Conservation (phyloP, 2,329 filamentous ascomycete genomes). For the Didymosphaeria variabile region DNA sequence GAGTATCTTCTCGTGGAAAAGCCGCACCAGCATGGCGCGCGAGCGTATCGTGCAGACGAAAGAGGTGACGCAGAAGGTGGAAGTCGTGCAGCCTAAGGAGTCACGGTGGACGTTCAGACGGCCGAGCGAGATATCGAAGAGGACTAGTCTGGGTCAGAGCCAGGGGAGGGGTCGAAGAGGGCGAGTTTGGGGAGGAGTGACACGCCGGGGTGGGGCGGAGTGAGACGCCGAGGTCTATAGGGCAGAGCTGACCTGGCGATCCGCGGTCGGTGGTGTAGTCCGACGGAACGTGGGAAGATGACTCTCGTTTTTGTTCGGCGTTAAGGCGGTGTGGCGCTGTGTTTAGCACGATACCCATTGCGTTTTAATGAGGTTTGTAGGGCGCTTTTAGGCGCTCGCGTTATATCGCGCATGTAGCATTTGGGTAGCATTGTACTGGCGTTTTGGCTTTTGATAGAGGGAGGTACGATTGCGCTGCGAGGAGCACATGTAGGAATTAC, state of each 20-base stretch:
- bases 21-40: slow-evolving; percentile 12
- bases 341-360: slow-evolving; percentile 2
- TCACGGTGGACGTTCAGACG: slow-evolving; percentile 16
- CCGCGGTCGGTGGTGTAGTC: too few species aligned
- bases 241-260: background rate
- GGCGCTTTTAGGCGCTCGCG: background rate
- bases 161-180: background rate
- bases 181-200: background rate
- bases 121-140: slow-evolving; percentile 1
- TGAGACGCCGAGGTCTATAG: background rate
- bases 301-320: background rate
- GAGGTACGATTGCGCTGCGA: too few species aligned
- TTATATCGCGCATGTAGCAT: background rate
- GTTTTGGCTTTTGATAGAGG: background rate
- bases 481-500: too few species aligned
- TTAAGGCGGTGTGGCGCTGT: background rate
- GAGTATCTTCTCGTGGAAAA: slow-evolving; percentile 21
- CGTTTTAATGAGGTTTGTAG: background rate
- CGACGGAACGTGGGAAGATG: background rate
- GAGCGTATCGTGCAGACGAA: slow-evolving; percentile 20
- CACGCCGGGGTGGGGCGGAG: too few species aligned
- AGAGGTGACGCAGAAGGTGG: slow-evolving; percentile 21
- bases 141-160: background rate
- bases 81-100: slow-evolving; percentile 19
- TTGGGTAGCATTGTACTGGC: too few species aligned